Evolutionary conservation across 345 rosid genomes (phyloP).

Genomic region (Gynandropsis gynandra): DNA sequence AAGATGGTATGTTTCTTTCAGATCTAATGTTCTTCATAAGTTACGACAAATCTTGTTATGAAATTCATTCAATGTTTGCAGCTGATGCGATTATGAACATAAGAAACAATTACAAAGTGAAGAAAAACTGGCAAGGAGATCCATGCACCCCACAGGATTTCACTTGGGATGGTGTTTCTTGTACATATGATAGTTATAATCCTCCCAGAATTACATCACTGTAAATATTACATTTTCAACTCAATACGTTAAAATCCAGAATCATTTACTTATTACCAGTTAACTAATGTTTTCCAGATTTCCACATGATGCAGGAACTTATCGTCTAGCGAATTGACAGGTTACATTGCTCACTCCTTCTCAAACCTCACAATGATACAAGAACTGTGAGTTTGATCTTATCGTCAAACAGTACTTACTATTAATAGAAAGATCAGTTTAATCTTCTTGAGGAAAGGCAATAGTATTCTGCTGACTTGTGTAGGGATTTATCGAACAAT

Average conservation of each 20-base stretch:
- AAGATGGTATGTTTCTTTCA: slow-evolving; percentile 26
- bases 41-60: too few species aligned
- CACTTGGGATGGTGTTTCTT: slow-evolving; percentile 37
- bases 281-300: too few species aligned
- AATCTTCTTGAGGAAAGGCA: slow-evolving; percentile 10
- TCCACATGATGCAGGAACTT: slow-evolving; percentile 34
- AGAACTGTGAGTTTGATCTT: slow-evolving; percentile 33
- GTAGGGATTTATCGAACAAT: slow-evolving; percentile 55
- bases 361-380: slow-evolving; percentile 30
- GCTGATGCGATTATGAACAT: slow-evolving; percentile 33
- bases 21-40: too few species aligned
- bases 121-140: slow-evolving; percentile 48
- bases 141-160: slow-evolving; percentile 32
- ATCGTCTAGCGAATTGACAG: slow-evolving; percentile 31
- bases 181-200: slow-evolving; percentile 20
- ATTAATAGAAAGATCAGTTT: too few species aligned
- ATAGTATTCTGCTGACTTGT: neutral
- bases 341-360: slow-evolving; percentile 26
- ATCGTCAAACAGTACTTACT: too few species aligned
- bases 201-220: slow-evolving; percentile 36
- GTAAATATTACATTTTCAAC: slow-evolving; percentile 25
- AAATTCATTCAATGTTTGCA: neutral
- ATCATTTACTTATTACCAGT: too few species aligned
- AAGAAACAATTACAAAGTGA: slow-evolving; percentile 29
- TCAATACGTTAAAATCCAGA: too few species aligned